Evolutionary conservation across 2,329 filamentous ascomycete species (phyloP).

Genomic region (Penicillium griseofulvum): DNA sequence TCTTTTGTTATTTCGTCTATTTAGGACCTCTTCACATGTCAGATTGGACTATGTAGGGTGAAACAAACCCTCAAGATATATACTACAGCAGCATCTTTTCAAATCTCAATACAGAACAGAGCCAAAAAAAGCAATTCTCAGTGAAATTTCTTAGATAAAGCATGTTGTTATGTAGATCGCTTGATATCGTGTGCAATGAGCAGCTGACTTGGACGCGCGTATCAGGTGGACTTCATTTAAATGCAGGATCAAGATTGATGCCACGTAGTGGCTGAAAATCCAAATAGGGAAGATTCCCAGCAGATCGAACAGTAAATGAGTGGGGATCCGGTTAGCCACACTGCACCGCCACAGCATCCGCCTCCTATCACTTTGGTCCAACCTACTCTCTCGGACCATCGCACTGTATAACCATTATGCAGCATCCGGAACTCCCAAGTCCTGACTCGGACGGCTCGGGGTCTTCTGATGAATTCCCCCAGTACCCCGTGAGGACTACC

Average conservation of each 20-base stretch:
- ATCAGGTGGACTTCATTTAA: neutral
- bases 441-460: slow-evolving; percentile 43
- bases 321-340: slow-evolving; percentile 9
- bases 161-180: neutral
- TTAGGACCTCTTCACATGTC: neutral
- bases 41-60: neutral
- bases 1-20: neutral
- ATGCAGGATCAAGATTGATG: neutral
- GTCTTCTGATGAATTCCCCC: slow-evolving; percentile 43
- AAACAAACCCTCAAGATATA: neutral
- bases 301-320: neutral
- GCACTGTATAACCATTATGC: slow-evolving; percentile 36
- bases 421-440: slow-evolving; percentile 42
- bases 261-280: neutral
- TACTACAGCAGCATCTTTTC: neutral
- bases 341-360: slow-evolving; percentile 20
- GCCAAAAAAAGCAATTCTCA: too few species aligned
- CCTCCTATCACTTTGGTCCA: slow-evolving; percentile 22
- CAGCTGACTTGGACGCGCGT: neutral
- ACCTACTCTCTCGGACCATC: slow-evolving; percentile 13
- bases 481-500: slow-evolving; percentile 30
- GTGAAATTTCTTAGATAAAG: neutral
- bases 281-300: slow-evolving; percentile 2
- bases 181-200: neutral
- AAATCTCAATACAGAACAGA: neutral